phyloP scores from a whole-genome alignment of 176 grass and related monocot genomes.

The maize (Zea mays) region DNA sequence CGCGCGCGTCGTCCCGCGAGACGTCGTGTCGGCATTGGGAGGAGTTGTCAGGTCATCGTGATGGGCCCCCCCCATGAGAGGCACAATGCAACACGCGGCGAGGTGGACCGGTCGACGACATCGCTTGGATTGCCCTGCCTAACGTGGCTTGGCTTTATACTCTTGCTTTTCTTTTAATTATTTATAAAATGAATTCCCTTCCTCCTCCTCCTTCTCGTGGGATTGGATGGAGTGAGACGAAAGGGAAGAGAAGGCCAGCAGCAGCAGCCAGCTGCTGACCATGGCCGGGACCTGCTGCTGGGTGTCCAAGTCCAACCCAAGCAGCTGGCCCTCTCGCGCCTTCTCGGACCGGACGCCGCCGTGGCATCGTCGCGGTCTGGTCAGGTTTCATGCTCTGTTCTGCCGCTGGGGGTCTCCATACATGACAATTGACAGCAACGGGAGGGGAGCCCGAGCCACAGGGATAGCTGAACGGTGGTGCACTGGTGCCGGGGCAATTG shows the following conservation, averaged over 20 bases:
- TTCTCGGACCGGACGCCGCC: not conserved
- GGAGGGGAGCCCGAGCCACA: conserved; percentile 1
- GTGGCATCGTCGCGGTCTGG: not conserved
- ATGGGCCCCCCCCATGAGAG: conserved; percentile 39
- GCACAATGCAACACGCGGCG: conserved; percentile 56
- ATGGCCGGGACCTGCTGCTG: not conserved
- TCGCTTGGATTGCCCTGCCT: conserved; percentile 4
- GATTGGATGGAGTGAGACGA: conserved; percentile 38
- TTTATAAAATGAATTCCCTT: too few species aligned
- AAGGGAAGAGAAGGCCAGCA: conserved; percentile 26
- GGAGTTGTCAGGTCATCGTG: conserved; percentile 41
- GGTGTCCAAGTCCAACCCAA: conserved; percentile 44
- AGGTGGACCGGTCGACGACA: conserved; percentile 24
- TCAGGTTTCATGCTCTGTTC: not conserved
- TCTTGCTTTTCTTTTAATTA: not conserved
- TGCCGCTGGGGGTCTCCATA: not conserved
- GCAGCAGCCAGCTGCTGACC: not conserved
- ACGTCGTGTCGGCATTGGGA: conserved; percentile 42
- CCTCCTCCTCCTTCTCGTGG: not conserved
- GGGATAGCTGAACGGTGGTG: conserved; percentile 27
- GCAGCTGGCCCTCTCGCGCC: conserved; percentile 31
- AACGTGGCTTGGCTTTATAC: not conserved
- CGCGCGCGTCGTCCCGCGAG: not conserved
- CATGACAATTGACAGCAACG: conserved; percentile 12
- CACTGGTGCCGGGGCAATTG: conserved; percentile 5